phyloP scores from a whole-genome alignment of 2,329 filamentous ascomycete genomes.

The Fusarium graminum region DNA sequence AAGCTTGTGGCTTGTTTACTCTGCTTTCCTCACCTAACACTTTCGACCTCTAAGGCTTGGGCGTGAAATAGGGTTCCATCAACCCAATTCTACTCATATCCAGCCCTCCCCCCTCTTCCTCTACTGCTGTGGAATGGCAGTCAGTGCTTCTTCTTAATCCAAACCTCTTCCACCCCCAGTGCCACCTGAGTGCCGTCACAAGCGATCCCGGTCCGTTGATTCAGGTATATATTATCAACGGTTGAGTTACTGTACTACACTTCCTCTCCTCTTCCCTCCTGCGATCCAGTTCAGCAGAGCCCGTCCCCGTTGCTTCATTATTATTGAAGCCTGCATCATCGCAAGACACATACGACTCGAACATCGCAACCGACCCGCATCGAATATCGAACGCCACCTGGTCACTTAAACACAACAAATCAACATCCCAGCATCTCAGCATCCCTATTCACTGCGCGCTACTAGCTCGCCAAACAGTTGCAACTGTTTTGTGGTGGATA shows the following conservation, averaged over 20 bases:
- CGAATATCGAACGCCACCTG: background rate
- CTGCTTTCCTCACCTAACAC: background rate
- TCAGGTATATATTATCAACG: constrained; percentile 20
- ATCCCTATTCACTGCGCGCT: background rate
- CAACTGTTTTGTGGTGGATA: constrained; percentile 17
- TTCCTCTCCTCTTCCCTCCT: constrained; percentile 22
- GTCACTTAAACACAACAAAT: background rate
- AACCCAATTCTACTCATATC: background rate
- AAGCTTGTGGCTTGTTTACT: constrained; percentile 24
- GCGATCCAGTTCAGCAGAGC: constrained; percentile 3
- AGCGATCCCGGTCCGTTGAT: constrained; percentile 36
- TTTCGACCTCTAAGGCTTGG: constrained; percentile 14
- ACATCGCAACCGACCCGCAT: background rate
- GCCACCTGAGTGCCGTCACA: constrained; percentile 34
- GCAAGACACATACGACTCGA: background rate
- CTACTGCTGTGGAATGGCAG: constrained; percentile 16
- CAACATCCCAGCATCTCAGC: constrained; percentile 11
- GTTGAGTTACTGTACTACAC: constrained; percentile 35
- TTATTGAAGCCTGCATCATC: background rate
- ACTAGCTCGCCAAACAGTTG: background rate
- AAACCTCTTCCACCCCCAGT: constrained; percentile 23
- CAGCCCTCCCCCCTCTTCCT: background rate
- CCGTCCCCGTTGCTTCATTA: background rate
- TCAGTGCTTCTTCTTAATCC: constrained; percentile 23
- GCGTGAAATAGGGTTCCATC: background rate